Conservation (phyloP, 2,329 filamentous ascomycete species). For the Colletotrichum somersetense region DNA sequence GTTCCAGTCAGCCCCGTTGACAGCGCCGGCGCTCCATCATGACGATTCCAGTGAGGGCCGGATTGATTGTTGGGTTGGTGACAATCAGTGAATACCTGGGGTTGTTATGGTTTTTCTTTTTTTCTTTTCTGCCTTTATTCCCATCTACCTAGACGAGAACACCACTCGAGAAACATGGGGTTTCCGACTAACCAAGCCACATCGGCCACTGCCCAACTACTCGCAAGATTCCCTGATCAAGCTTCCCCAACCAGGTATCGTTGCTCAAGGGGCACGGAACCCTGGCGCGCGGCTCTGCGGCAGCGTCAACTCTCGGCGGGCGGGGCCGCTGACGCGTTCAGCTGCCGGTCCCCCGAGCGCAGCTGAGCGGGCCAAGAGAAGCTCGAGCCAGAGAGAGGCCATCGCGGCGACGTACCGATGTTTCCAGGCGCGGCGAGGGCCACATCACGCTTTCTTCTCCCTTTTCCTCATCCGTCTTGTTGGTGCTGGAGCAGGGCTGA, state of each 20-base stretch:
- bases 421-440: constrained; percentile 29
- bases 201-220: no score
- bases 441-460: neutral
- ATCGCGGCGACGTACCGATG: constrained; percentile 23
- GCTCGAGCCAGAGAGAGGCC: constrained; percentile 13
- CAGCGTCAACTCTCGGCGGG: constrained; percentile 33
- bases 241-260: no score
- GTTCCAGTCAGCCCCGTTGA: no score
- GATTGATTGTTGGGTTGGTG: no score
- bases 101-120: no score
- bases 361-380: neutral
- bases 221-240: neutral
- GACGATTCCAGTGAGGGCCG: no score
- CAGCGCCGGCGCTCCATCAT: no score
- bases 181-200: neutral
- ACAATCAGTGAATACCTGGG: no score
- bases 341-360: neutral
- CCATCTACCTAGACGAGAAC: neutral
- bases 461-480: neutral
- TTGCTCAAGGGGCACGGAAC: no score
- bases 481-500: neutral
- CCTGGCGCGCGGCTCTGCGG: constrained; percentile 41
- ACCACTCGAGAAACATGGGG: neutral
- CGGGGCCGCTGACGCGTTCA: constrained; percentile 39
- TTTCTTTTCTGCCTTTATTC: no score